A percentile compares a stretch with the other conserved stretches of the same genome.
phyloP scores from a whole-genome alignment of 495 filamentous ascomycete genomes.

The Aspergillus biplanus region DNA sequence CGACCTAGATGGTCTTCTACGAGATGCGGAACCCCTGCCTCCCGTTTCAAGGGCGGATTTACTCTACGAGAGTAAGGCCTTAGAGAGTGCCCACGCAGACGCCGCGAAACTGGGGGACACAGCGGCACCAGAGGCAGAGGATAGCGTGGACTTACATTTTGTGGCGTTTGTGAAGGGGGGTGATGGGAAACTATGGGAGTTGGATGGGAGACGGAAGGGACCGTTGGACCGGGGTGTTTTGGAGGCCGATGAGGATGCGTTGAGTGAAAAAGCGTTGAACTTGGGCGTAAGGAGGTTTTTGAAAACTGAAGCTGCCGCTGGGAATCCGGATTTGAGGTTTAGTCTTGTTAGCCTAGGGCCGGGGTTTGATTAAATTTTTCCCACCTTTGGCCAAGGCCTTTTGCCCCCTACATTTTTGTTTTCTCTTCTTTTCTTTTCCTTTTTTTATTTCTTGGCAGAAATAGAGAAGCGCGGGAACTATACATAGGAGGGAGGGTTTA shows the following conservation, averaged over 20 bases:
- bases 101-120: constrained; percentile 77
- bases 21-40: constrained; percentile 43
- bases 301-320: constrained; percentile 57
- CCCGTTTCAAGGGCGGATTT: constrained; percentile 66
- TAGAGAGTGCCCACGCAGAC: constrained; percentile 73
- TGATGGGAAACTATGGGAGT: constrained; percentile 78
- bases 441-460: no score
- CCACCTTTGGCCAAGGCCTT: not conserved
- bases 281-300: constrained; percentile 64
- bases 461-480: no score
- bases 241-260: constrained; percentile 62
- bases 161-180: constrained; percentile 79
- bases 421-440: no score
- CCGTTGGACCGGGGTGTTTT: constrained; percentile 63
- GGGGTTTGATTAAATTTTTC: constrained; percentile 55
- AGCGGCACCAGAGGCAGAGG: constrained; percentile 65
- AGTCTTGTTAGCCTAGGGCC: constrained; percentile 73
- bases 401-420: no score
- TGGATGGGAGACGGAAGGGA: constrained; percentile 79
- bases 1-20: constrained; percentile 51
- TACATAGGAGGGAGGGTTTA: no score
- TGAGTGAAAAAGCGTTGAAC: constrained; percentile 67
- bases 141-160: constrained; percentile 78
- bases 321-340: constrained; percentile 72
- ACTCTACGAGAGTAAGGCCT: constrained; percentile 69